Conservation (phyloP, 805 yeast genomes). For the Lachancea kluyveri region DNA sequence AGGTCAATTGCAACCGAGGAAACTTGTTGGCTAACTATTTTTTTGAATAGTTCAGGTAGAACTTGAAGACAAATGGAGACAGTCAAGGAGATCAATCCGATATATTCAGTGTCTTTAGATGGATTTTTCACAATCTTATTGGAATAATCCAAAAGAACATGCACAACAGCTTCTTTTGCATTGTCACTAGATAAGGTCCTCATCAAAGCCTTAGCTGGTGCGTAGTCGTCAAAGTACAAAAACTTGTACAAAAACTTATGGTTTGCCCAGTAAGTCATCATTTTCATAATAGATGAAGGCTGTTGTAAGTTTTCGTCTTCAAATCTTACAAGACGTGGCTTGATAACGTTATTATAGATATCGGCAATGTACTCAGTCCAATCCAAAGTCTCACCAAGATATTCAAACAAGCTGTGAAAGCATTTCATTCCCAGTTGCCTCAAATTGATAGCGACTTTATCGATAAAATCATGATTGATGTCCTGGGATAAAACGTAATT, state of each 20-base stretch:
- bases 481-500: slow-evolving; percentile 37
- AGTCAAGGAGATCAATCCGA: slow-evolving; percentile 46
- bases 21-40: slow-evolving; percentile 36
- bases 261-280: slow-evolving; percentile 56
- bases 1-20: slow-evolving; percentile 48
- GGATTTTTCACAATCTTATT: slow-evolving; percentile 39
- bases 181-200: slow-evolving; percentile 44
- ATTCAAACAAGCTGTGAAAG: slow-evolving; percentile 48
- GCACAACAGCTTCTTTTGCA: slow-evolving; percentile 63
- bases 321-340: slow-evolving; percentile 62
- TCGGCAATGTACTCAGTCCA: slow-evolving; percentile 51
- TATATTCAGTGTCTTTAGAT: slow-evolving; percentile 38
- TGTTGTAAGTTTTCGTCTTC: slow-evolving; percentile 76
- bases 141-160: slow-evolving; percentile 49
- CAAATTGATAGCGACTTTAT: slow-evolving; percentile 47
- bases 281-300: slow-evolving; percentile 67
- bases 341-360: slow-evolving; percentile 49
- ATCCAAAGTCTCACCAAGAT: slow-evolving; percentile 42
- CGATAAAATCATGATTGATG: slow-evolving; percentile 16
- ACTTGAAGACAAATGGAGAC: slow-evolving; percentile 50
- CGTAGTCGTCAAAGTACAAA: slow-evolving; percentile 48
- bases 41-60: slow-evolving; percentile 44
- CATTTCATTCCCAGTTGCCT: slow-evolving; percentile 66
- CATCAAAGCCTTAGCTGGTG: slow-evolving; percentile 51
- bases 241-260: slow-evolving; percentile 42